phyloP scores from a whole-genome alignment of 192 early-diverging fungal species.

The Geranomyces variabilis region DNA sequence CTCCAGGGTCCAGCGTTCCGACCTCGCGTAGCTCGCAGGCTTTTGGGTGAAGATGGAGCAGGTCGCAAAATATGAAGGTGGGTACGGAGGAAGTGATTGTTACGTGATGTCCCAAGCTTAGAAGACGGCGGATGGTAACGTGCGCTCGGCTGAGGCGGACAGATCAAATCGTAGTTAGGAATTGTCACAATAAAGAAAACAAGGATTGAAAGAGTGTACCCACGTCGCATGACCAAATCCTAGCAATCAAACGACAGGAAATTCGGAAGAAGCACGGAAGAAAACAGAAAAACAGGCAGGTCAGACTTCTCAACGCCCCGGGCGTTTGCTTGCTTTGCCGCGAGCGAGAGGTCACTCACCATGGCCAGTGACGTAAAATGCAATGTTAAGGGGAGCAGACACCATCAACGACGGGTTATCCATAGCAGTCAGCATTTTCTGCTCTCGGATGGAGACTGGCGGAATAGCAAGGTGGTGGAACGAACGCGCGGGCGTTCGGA shows the following conservation, averaged over 20 bases:
- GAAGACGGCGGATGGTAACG: constrained; percentile 36
- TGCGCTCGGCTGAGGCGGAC: constrained; percentile 30
- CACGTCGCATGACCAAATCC: constrained; percentile 14
- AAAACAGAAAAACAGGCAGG: background rate
- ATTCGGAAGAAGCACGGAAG: background rate
- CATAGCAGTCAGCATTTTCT: no score
- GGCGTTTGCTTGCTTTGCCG: background rate
- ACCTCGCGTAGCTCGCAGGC: background rate
- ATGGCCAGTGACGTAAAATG: constrained; percentile 7
- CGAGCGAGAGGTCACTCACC: background rate
- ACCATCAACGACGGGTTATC: background rate
- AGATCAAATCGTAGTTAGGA: background rate
- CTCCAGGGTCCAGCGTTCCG: constrained; percentile 40
- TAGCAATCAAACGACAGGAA: background rate
- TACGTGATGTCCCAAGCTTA: constrained; percentile 38
- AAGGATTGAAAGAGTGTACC: background rate
- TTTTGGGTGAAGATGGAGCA: constrained; percentile 26
- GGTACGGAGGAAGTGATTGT: constrained; percentile 45
- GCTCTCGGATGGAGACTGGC: no score
- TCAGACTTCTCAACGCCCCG: background rate
- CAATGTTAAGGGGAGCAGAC: background rate
- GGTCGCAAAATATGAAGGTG: constrained; percentile 35
- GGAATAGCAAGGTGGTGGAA: no score
- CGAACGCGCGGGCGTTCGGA: no score
- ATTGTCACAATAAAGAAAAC: background rate